phyloP scores from a whole-genome alignment of 192 early-diverging fungal species.

The Podila clonocystis region DNA sequence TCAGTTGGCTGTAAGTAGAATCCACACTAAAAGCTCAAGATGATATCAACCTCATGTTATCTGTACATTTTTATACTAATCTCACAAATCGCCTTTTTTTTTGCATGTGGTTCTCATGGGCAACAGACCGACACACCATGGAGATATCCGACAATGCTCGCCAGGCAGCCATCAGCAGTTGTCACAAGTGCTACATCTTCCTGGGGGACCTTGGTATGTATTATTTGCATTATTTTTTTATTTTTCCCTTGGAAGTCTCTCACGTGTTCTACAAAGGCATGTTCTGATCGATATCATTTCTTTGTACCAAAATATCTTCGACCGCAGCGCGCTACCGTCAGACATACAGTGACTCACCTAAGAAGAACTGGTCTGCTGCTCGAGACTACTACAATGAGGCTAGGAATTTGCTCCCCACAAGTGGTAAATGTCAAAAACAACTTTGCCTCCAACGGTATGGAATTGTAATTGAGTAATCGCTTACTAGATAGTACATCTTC shows the following conservation, averaged over 20 bases:
- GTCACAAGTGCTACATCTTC: slow-evolving; percentile 67
- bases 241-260: not conserved
- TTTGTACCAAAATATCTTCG: not conserved
- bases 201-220: slow-evolving; percentile 72
- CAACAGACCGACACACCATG: slow-evolving; percentile 29
- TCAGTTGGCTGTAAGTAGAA: slow-evolving; percentile 38
- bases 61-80: not conserved
- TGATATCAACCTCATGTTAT: no score
- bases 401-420: slow-evolving; percentile 63
- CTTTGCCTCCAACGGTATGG: not conserved
- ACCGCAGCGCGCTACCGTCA: slow-evolving; percentile 68
- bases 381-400: slow-evolving; percentile 73
- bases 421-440: slow-evolving; percentile 27
- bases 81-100: not conserved
- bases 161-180: slow-evolving; percentile 53
- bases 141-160: slow-evolving; percentile 36
- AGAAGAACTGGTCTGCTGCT: slow-evolving; percentile 67
- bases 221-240: slow-evolving; percentile 1
- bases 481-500: slow-evolving; percentile 25
- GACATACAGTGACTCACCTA: slow-evolving; percentile 59
- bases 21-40: not conserved
- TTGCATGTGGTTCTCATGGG: not conserved
- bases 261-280: slow-evolving; percentile 7
- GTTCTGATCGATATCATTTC: not conserved
- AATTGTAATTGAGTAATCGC: not conserved